These are phyloP conservation scores for Aureobasidium lini DNA, from an alignment of 2,329 filamentous ascomycete species.

Conservation along the genomic window DNA sequence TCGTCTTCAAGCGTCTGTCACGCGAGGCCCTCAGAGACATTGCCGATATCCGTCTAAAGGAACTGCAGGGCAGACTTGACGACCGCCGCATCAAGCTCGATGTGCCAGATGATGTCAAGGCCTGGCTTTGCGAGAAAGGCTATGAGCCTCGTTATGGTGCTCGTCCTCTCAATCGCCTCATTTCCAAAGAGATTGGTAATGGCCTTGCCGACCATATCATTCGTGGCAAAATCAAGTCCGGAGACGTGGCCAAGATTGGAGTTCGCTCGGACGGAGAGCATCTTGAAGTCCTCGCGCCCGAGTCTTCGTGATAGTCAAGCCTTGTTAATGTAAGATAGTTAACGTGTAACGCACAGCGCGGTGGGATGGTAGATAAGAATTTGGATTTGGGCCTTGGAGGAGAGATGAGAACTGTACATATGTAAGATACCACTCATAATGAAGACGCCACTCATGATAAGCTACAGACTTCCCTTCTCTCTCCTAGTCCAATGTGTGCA, in stretches of 20 bases:
- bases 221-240: conserved; percentile 67
- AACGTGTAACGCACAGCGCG: not conserved
- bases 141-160: conserved; percentile 92
- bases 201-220: conserved; percentile 87
- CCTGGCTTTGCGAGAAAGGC: conserved; percentile 81
- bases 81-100: conserved; percentile 74
- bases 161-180: conserved; percentile 81
- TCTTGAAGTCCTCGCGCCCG: conserved; percentile 22
- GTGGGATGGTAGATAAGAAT: not conserved
- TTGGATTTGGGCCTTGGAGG: not conserved
- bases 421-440: conserved; percentile 3
- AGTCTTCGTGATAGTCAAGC: not conserved
- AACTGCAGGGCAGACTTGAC: conserved; percentile 74
- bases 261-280: conserved; percentile 52
- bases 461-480: not conserved
- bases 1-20: conserved; percentile 85
- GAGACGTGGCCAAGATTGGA: conserved; percentile 63
- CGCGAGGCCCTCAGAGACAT: conserved; percentile 76
- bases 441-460: not conserved
- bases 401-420: not conserved
- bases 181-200: conserved; percentile 84
- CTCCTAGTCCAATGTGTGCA: not conserved
- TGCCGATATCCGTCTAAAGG: conserved; percentile 80
- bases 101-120: conserved; percentile 63
- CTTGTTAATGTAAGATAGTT: not conserved